Evolutionary conservation across 306 rosid genomes (phyloP).

Genomic region (Cajanus cajan): DNA sequence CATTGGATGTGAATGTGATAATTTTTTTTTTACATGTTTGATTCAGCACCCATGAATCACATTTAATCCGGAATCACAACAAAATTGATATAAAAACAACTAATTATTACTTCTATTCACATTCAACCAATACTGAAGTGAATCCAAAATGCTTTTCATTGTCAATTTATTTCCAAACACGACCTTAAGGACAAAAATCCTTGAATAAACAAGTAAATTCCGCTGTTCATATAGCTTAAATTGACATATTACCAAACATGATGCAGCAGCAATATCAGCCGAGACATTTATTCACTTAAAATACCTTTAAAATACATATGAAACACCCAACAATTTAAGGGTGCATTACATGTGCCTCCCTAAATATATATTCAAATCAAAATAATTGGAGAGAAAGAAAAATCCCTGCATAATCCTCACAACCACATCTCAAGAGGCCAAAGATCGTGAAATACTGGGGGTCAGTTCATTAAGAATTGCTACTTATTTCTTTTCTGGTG

Average conservation of each 20-base stretch:
- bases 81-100: no score
- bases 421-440: not conserved
- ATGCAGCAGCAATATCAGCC: not conserved
- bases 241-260: not conserved
- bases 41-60: no score
- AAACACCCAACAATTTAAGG: not conserved
- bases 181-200: not conserved
- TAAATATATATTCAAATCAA: not conserved
- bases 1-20: not conserved
- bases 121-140: no score
- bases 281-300: not conserved
- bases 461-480: not conserved
- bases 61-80: no score
- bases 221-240: no score
- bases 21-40: no score
- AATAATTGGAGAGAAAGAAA: not conserved
- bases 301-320: not conserved
- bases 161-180: not conserved
- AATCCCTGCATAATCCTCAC: not conserved
- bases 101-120: no score
- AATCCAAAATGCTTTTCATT: no score
- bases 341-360: not conserved
- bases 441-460: not conserved
- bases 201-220: not conserved
- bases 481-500: not conserved